These are phyloP conservation scores for Aspergillus avenaceus DNA, from an alignment of 495 filamentous ascomycete genomes.

Conservation along the genomic window DNA sequence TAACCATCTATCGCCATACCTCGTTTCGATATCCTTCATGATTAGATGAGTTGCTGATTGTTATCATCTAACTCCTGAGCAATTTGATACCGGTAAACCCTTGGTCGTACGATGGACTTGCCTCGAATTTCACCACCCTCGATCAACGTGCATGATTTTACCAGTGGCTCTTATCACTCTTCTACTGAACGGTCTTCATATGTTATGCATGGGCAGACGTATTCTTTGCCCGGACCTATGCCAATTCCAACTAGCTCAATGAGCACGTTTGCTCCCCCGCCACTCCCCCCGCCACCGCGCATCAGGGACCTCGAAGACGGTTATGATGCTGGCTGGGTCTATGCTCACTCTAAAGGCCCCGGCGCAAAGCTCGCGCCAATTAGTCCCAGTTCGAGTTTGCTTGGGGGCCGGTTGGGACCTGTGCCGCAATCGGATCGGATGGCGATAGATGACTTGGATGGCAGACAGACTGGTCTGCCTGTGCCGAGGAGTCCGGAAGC, in stretches of 20 bases:
- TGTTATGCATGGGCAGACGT: conserved; percentile 31
- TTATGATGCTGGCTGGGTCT: conserved; percentile 57
- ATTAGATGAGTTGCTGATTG: neutral
- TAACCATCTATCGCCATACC: neutral
- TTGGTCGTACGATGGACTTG: conserved; percentile 51
- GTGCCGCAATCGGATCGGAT: conserved; percentile 33
- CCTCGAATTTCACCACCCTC: conserved; percentile 49
- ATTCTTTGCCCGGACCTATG: conserved; percentile 47
- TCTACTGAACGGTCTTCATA: conserved; percentile 15
- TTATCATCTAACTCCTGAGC: neutral
- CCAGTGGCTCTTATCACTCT: conserved; percentile 24
- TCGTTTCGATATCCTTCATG: neutral
- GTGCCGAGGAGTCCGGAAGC: conserved; percentile 31
- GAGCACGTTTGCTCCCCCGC: conserved; percentile 50
- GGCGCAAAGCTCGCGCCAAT: conserved; percentile 39
- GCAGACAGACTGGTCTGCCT: conserved; percentile 26
- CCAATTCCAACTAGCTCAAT: conserved; percentile 49
- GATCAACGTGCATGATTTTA: conserved; percentile 51
- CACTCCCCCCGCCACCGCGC: conserved; percentile 57
- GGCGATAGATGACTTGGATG: conserved; percentile 38
- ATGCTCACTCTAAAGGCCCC: conserved; percentile 44
- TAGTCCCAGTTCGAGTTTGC: conserved; percentile 51
- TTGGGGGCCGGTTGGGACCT: conserved; percentile 38
- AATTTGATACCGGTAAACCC: conserved; percentile 12
- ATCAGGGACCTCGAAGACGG: conserved; percentile 51